Conservation (phyloP, 176 grass and related monocot genomes). For the Phyllostachys edulis region DNA sequence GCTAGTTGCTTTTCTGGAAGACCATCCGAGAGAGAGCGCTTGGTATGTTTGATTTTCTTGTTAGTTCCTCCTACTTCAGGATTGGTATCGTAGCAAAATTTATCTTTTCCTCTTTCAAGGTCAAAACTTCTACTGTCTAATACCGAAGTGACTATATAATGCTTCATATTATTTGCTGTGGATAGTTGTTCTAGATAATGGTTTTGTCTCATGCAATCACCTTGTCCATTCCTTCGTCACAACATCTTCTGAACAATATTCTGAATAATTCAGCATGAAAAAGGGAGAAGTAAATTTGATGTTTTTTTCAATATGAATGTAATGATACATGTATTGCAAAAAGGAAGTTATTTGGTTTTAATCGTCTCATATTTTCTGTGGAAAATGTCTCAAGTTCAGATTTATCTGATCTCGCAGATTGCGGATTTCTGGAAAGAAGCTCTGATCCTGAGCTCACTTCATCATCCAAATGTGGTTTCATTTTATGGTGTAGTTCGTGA, state of each 20-base stretch:
- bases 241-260: slow-evolving; percentile 8
- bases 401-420: slow-evolving; percentile 60
- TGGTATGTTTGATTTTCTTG: slow-evolving; percentile 58
- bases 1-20: slow-evolving; percentile 86
- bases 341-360: background rate
- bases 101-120: background rate
- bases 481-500: slow-evolving; percentile 99
- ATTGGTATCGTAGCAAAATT: background rate
- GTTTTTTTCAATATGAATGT: background rate
- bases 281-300: background rate
- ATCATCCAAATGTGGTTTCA: slow-evolving; percentile 98
- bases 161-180: background rate
- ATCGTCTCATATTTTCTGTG: background rate
- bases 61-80: background rate
- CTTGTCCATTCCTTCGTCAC: background rate
- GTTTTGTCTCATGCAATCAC: background rate
- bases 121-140: slow-evolving; percentile 8
- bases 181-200: background rate
- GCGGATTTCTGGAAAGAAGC: slow-evolving; percentile 99
- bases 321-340: background rate
- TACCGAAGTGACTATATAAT: background rate
- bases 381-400: slow-evolving; percentile 28
- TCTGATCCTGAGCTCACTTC: slow-evolving; percentile 79
- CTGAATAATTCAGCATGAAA: background rate
- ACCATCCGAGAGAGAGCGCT: slow-evolving; percentile 84